Evolutionary conservation across 805 yeast genomes (phyloP), one percentile per base, ranked within the genome.

Genomic region (Starmera amethionina): DNA sequence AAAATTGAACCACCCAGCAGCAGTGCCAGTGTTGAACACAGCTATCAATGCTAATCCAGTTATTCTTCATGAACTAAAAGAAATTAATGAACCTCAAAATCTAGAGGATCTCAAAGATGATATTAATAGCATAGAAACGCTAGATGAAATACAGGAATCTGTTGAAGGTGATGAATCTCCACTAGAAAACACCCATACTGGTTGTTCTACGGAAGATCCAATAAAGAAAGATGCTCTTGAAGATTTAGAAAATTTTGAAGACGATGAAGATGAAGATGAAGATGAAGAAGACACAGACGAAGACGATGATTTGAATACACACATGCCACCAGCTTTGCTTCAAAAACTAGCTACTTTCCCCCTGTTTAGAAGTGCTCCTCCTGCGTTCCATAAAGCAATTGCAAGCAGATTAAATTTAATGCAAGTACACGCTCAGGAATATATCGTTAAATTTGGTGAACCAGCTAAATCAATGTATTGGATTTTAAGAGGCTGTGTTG

Each of bases 381-480:
- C 66, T 29, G 61, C 79, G 7, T 82, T 82, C 54, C 77, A 77
- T 47, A 60, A 68, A 30, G 77, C 76, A 32, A 67, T 83, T 5
- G 77, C 79, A 0, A 64, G 76, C 29, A 71, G 75, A 40, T 62
- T 82, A 18, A 69, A 72, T 37, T 65, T 81, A 8, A 71, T 79
- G 44, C 82, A 76, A 42, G 75, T 68, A 44, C 77, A 74, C 43
- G 79, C 89, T 0, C 85, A 80, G 48, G 82, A 78, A 44, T 78
- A 74, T 53, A 77, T 82, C 31, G 77, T 82, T 35, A 76, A 75
- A 42, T 75, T 70, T 46, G 89, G 90, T 2, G 88, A 82, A 47
- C 81, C 79, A 1, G 78, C 87, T 2, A 73, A 72, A 48, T 73
- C 89, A 16, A 81, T 83, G 85, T 82, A 81, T 52, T 82, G 90